phyloP scores from a whole-genome alignment of 2,329 filamentous ascomycete genomes.

The Aspergillus persii region DNA sequence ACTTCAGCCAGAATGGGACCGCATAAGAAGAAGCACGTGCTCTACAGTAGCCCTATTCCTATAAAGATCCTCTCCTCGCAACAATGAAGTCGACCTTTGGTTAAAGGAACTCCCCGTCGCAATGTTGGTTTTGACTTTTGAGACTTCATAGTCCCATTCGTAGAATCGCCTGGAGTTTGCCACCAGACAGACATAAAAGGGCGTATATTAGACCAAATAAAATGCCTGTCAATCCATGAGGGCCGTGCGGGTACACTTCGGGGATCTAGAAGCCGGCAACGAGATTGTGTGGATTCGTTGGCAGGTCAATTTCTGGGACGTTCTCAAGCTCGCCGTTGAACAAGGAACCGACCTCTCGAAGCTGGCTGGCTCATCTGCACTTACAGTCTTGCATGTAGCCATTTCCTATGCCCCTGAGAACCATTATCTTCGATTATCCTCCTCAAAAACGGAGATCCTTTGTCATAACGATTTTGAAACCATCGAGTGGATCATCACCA shows the following conservation, averaged over 20 bases:
- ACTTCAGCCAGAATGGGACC: not conserved
- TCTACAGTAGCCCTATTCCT: not conserved
- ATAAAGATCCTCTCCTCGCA: not conserved
- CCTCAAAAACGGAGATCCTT: not conserved
- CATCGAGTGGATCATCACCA: not conserved
- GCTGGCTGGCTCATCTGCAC: not conserved
- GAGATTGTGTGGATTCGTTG: not conserved
- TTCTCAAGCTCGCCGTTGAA: not conserved
- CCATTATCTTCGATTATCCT: not conserved
- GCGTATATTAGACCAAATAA: not conserved
- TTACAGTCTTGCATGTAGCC: not conserved
- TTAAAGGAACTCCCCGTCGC: not conserved
- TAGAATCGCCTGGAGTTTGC: not conserved
- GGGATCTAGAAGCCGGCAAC: not conserved
- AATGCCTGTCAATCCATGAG: not conserved
- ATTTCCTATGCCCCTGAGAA: not conserved
- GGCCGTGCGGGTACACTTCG: not conserved
- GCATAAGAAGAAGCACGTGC: not conserved
- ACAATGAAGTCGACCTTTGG: not conserved
- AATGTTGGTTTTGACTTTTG: not conserved
- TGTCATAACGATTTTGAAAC: not conserved
- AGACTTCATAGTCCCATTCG: not conserved
- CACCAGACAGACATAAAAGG: not conserved
- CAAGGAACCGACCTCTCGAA: not conserved
- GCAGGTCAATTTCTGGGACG: not conserved